These are phyloP conservation scores for Glycine soja DNA, from an alignment of 306 rosid species.

Conservation along the genomic window DNA sequence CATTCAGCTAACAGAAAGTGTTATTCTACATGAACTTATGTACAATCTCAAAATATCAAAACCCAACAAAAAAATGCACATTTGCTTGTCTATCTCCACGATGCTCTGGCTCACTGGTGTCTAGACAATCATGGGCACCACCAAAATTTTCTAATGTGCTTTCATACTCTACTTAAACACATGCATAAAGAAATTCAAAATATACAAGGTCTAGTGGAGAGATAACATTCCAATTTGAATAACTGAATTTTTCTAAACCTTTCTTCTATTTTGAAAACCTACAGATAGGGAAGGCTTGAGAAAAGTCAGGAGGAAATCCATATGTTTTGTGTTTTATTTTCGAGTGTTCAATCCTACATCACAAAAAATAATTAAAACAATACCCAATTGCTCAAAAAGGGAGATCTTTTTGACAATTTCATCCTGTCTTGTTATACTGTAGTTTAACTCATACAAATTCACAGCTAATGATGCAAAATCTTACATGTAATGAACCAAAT, in stretches of 20 bases:
- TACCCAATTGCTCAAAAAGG: slow-evolving; percentile 14
- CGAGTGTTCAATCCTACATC: slow-evolving; percentile 2
- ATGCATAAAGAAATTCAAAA: no score
- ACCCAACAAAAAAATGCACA: not conserved
- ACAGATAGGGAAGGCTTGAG: not conserved
- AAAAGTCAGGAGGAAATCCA: slow-evolving; percentile 28
- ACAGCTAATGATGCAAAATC: slow-evolving; percentile 21
- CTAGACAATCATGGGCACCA: not conserved
- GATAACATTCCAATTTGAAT: no score
- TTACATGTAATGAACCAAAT: slow-evolving; percentile 15
- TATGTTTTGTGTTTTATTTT: not conserved
- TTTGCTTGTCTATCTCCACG: not conserved
- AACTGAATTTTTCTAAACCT: no score
- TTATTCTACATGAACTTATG: not conserved
- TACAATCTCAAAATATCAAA: not conserved
- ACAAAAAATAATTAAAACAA: slow-evolving; percentile 3
- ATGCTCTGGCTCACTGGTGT: not conserved
- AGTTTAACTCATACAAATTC: slow-evolving; percentile 22
- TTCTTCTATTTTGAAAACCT: not conserved
- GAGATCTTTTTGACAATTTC: slow-evolving; percentile 9
- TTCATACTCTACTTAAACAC: not conserved
- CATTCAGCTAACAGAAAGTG: not conserved
- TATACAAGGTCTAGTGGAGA: no score
- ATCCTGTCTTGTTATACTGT: slow-evolving; percentile 2
- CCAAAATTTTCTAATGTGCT: not conserved